Percentiles rank a stretch among this genome's conserved stretches.
phyloP scores from a whole-genome alignment of 768 basidiomycete genomes.

The Leucocoprinus sp. region DNA sequence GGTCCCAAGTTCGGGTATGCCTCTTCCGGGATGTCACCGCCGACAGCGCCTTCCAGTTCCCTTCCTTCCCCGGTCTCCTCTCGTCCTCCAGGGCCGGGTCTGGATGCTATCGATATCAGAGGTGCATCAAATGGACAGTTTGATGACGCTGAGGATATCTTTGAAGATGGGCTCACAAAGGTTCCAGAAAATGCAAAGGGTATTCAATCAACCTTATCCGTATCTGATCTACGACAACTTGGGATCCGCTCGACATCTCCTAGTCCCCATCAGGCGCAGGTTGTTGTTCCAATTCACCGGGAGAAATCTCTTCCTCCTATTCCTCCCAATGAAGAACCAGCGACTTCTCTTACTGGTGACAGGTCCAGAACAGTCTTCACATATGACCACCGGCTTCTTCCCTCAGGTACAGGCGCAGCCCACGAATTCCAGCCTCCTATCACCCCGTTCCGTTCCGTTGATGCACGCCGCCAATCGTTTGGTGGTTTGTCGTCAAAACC shows the following conservation, averaged over 20 bases:
- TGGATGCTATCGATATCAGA: conserved; percentile 29
- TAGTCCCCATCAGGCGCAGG: conserved; percentile 15
- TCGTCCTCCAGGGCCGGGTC: conserved; percentile 43
- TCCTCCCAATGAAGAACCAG: conserved; percentile 47
- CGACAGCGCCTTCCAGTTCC: conserved; percentile 68
- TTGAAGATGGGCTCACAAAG: conserved; percentile 26
- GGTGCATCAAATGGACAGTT: conserved; percentile 36
- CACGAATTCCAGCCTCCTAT: conserved; percentile 54
- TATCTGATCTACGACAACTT: conserved; percentile 50
- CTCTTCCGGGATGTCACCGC: conserved; percentile 60
- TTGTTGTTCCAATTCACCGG: conserved; percentile 25
- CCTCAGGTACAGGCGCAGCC: conserved; percentile 33
- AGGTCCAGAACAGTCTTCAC: conserved; percentile 63
- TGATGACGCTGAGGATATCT: conserved; percentile 15
- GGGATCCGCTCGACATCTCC: conserved; percentile 21
- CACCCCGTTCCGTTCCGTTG: conserved; percentile 50
- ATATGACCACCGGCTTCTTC: conserved; percentile 45
- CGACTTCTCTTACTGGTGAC: conserved; percentile 34
- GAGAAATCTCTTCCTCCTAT: conserved; percentile 79
- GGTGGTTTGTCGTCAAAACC: conserved; percentile 56
- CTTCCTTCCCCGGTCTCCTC: conserved; percentile 72
- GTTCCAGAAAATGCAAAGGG: conserved; percentile 24
- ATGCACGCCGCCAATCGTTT: conserved; percentile 69
- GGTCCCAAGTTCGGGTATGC: conserved; percentile 48
- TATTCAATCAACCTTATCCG: conserved; percentile 49